Evolutionary conservation across 805 yeast species (phyloP).

Genomic region (Candida pini): DNA sequence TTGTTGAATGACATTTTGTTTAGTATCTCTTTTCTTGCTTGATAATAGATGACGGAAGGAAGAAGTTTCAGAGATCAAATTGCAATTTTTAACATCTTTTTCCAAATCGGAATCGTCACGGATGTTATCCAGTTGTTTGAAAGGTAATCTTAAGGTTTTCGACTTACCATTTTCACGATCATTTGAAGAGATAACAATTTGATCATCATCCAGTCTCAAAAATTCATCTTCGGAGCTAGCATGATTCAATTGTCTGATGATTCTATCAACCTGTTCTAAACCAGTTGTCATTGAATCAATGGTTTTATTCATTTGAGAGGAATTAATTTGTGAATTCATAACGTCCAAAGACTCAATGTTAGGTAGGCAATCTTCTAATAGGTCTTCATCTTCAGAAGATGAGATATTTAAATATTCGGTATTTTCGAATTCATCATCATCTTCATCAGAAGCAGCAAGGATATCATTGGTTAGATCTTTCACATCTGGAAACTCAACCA

Average conservation of each 20-base stretch:
- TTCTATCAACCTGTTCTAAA: slow-evolving; percentile 25
- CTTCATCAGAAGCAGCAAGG: slow-evolving; percentile 7
- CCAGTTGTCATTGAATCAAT: slow-evolving; percentile 22
- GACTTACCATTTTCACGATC: too few relatives aligned
- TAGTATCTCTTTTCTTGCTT: slow-evolving; percentile 6
- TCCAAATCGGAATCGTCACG: slow-evolving; percentile 1
- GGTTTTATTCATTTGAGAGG: slow-evolving; percentile 2
- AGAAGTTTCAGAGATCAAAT: slow-evolving; percentile 22
- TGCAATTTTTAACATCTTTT: slow-evolving; percentile 10
- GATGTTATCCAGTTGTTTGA: too few relatives aligned
- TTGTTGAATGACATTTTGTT: neutral
- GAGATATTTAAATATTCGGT: slow-evolving; percentile 15
- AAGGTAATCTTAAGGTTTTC: too few relatives aligned
- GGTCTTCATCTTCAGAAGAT: slow-evolving; percentile 23
- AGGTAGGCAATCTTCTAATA: slow-evolving; percentile 11
- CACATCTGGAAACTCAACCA: too few relatives aligned
- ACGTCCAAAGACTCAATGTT: slow-evolving; percentile 9
- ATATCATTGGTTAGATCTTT: slow-evolving; percentile 1
- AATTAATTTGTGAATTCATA: slow-evolving; percentile 1
- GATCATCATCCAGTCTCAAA: slow-evolving; percentile 12
- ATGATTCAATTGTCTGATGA: slow-evolving; percentile 20
- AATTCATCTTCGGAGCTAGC: slow-evolving; percentile 14
- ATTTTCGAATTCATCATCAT: slow-evolving; percentile 4
- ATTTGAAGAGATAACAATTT: slow-evolving; percentile 7
- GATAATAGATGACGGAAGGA: slow-evolving; percentile 15